A percentile compares a stretch with the other conserved stretches of the same genome.
phyloP scores from a whole-genome alignment of 2,329 filamentous ascomycete genomes.

The Albophoma yamanashiensis region DNA sequence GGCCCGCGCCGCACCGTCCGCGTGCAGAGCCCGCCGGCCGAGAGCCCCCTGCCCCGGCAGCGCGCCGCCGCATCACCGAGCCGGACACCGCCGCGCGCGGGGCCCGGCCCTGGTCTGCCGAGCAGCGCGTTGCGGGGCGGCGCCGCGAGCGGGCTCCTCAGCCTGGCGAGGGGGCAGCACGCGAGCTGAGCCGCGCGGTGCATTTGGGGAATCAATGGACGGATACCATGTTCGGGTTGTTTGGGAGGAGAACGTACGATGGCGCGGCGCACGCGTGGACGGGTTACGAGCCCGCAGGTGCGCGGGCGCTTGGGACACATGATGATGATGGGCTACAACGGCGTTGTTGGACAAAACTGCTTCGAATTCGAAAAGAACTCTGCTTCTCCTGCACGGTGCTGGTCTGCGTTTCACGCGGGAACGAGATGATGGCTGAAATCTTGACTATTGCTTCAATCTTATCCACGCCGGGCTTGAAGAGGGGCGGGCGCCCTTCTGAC shows the following conservation, averaged over 20 bases:
- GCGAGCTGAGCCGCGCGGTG: background rate
- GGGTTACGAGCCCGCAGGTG: background rate
- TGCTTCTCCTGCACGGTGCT: background rate
- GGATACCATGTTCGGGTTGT: background rate
- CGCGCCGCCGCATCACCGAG: background rate
- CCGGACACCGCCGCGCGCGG: background rate
- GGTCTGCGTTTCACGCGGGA: background rate
- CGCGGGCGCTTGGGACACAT: background rate
- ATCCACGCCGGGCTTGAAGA: background rate
- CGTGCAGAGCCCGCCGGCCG: conserved; percentile 11
- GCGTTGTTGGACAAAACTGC: background rate
- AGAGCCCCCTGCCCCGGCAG: background rate
- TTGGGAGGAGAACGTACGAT: background rate
- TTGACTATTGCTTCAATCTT: background rate
- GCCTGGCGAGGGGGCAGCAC: conserved; percentile 22
- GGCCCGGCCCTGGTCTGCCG: conserved; percentile 16
- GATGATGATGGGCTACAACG: background rate
- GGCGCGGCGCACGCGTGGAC: background rate
- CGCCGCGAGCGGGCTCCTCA: conserved; percentile 42
- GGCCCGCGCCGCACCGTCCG: conserved; percentile 10
- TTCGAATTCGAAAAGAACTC: background rate
- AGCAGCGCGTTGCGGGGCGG: conserved; percentile 33
- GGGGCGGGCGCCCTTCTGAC: too few relatives aligned
- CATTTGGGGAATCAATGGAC: background rate
- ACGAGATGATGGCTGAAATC: background rate